Base-by-base conservation (phyloP, 441 rosid species). In the Syzygium malaccense region DNA sequence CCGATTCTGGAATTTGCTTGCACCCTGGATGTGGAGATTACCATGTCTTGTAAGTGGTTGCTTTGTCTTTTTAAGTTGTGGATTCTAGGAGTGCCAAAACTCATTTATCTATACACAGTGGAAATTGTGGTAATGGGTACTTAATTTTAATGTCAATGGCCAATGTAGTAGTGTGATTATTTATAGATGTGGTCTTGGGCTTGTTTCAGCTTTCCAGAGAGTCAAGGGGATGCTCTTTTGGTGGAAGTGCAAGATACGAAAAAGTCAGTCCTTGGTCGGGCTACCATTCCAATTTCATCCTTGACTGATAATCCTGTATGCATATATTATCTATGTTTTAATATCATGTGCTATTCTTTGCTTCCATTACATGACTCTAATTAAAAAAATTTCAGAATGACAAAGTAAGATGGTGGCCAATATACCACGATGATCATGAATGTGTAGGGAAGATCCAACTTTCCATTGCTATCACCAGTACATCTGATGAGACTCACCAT, bases 361-460 rank as follows among this genome's bases (percentile, higher is more conserved):
- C 87, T 49, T 53, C 53, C 84, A 84, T 84, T 55, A 80, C 33
- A 14, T 5, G 26, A 51, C 45, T 48, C 54, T 87, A 25, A 58
- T 66, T 32, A 88, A 37, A 56, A 23, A 33, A 54, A 84, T 54
- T 94, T 91, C 95, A 97, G 99, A 93, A 93, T 92, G 98, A 98
- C 57, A 96, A 94, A 91, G 89, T 95, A 58, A 92, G 93, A 78
- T 98, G 99, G 99, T 98, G 99, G 98, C 96, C 98, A 49, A 92
- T 97, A 89, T 93, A 92, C 93, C 98, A 94, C 86, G 98, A 95
- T 89, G 99, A 95, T 93, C 95, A 96, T 93, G 99, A 96, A 93
- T 98, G 99, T 93, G 96, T 97, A 62, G 99, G 99, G 89, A 98
- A 98, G 94, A 94, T 98, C 93, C 99, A 97, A 92, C 97, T 98